Base-by-base conservation (phyloP, 441 rosid species). In the Isatis lusitanica region DNA sequence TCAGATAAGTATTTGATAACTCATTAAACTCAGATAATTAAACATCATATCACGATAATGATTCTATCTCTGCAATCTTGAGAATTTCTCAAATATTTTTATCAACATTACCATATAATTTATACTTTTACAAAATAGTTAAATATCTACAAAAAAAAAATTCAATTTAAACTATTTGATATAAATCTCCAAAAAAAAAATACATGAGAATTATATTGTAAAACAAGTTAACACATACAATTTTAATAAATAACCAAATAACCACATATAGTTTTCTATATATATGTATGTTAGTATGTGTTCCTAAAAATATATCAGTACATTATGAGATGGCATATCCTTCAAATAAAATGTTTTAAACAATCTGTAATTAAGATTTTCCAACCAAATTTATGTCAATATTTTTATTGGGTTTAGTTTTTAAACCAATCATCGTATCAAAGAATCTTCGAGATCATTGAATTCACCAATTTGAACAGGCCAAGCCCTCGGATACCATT, bases 401-500 rank as follows among this genome's bases (percentile, higher is more conserved):
- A 40, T 15, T 15, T 26, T 40, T 18, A 18, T 10, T 36, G 6
- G 28, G 15, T 17, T 9, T 67, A 31, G 7, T 30, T 16, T 58
- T 28, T 31, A 2, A 36, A 58, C 10, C 38, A 47, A 24, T 50
- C 28, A 7, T 36, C 33, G 39, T 28, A 28, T 43, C 30, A 56
- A 38, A 40, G 42, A 36, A 52, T 39, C 38, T 39, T 58, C 42
- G 44, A 40, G 68, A 59, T 67, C 40, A 9, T 18, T 47, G 50
- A 47, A 53, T 39, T 46, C 21, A 66, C 7, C 36, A 74, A 48
- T 60, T 4, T 33, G 40, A 51, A 63, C 55, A 68, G 60, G 56
- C 15, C 21, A 67, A 56, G 38, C 21, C 62, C 55, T 74, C 64
- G 74, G 74, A 74, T 68, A 26, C 69, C 74, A 42, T 68, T 33